Percentiles rank a stretch among this genome's conserved stretches.
phyloP scores from a whole-genome alignment of 805 yeast species.

The Kurtzmaniella fragi region DNA sequence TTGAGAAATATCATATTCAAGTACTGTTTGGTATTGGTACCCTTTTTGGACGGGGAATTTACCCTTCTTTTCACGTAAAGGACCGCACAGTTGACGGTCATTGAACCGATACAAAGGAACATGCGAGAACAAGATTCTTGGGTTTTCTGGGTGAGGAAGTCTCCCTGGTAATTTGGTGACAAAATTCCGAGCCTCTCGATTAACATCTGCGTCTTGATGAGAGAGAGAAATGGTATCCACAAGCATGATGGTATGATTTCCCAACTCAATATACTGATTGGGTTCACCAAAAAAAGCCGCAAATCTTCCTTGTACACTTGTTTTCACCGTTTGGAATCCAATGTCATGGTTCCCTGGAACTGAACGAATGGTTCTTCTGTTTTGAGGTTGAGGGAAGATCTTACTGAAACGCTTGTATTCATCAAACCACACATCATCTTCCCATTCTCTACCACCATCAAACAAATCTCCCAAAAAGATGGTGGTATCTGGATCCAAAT shows the following conservation, averaged over 20 bases:
- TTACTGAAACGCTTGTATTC: constrained; percentile 66
- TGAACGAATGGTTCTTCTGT: constrained; percentile 31
- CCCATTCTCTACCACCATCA: constrained; percentile 94
- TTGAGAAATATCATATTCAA: constrained; percentile 55
- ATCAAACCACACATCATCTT: constrained; percentile 57
- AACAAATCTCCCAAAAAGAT: constrained; percentile 87
- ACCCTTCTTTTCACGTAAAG: constrained; percentile 61
- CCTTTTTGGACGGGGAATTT: constrained; percentile 71
- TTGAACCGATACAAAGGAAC: constrained; percentile 82
- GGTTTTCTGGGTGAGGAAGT: constrained; percentile 28
- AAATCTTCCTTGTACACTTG: constrained; percentile 58
- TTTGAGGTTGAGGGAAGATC: constrained; percentile 57
- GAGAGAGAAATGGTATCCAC: constrained; percentile 83
- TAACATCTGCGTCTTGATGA: constrained; percentile 41
- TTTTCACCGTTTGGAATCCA: constrained; percentile 78
- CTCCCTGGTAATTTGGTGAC: constrained; percentile 29
- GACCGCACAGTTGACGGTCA: constrained; percentile 64
- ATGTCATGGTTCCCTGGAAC: constrained; percentile 95
- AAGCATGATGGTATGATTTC: constrained; percentile 67
- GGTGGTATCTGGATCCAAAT: constrained; percentile 68
- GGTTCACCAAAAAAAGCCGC: constrained; percentile 69
- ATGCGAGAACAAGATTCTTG: constrained; percentile 73
- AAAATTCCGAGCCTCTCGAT: constrained; percentile 50
- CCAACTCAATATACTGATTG: constrained; percentile 47
- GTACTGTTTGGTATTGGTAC: constrained; percentile 84